Evolutionary conservation across 768 basidiomycete genomes (phyloP), one percentile per base, ranked within the genome.

Genomic region (Rhodotorula kratochvilovae): DNA sequence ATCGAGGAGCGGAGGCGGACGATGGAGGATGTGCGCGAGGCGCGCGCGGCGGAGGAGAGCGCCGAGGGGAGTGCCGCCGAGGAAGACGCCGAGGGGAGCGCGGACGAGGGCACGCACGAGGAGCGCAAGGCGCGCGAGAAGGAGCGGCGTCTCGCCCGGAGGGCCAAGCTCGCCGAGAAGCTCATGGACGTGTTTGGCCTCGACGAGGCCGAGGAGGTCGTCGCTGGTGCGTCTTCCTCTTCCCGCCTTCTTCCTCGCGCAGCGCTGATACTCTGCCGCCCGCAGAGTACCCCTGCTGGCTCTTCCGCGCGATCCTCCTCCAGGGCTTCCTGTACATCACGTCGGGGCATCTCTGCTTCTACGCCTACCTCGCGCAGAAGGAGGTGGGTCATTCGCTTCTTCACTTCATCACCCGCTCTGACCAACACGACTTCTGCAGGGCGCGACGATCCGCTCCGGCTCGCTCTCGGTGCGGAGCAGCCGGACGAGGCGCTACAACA

Each of bases 291-390:
- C 64, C 64, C 1, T 75, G 74, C 62, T 75, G 74, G 74, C 70
- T 79, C 31, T 79, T 77, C 61, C 67, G 77, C 36, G 71, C 59
- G 27, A 45, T 80, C 90, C 92, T 98, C 72, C 84, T 99, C 43
- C 95, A 99, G 81, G 95, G 95, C 4, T 98, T 95, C 79, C 91
- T 99, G 86, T 99, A 95, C 80, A 83, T 98, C 60, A 98, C 95
- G 2, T 90, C 90, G 76, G 87, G 89, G 19, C 90, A 95, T 79
- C 81, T 98, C 29, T 97, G 95, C 82, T 99, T 99, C 83, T 99
- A 77, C 57, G 78, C 78, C 5, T 79, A 76, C 57, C 67, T 79
- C 31, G 59, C 57, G 43, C 58, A 58, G 45, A 67, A 67, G 67
- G 76, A 76, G 73, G 74, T 61, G 29, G 33, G 68, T 36, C 31